Evolutionary conservation across 139 green algal genomes (phyloP), one percentile per base, ranked within the genome.

Genomic region (Astrephomene gubernaculifera): DNA sequence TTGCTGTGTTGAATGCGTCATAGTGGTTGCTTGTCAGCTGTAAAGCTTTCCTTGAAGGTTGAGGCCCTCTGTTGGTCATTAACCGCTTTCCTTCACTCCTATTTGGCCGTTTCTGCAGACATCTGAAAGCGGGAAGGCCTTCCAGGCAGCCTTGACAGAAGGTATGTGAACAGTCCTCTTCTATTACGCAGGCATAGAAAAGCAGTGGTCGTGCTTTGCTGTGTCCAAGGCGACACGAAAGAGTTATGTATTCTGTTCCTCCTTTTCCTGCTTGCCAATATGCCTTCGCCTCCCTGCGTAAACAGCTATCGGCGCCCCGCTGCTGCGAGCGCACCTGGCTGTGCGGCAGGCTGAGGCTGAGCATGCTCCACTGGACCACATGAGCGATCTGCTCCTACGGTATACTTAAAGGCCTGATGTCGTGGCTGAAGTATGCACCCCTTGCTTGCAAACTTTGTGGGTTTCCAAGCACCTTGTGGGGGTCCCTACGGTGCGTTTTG

Each of bases 241-340:
- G 49, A 25, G 12, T 17, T 17, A 12, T 57, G 49, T 17, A 57
- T 25, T 17, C 12, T 57, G 49, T 25, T 17, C 49, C 61, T 14
- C 6, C 29, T 69, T 25, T 8, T 69, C 24, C 27, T 39, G 61
- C 61, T 39, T 69, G 3, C 49, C 49, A 57, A 57, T 57, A 25
- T 78, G 8, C 35, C 6, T n/a, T 8, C 71, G 33, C 24, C 57
- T 7, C 74, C 38, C 24, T 24, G 41, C 49, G 49, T 12, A 17
- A 12, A 12, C 65, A 86, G 79, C 65, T 9, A 61, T 86, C 27
- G 35, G 79, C 52, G 19, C 38, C 19, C 45, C 45, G 19, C 65
- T 78, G 35, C 65, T 86, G 35, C 31, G 43, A 5, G 79, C 79
- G 6, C n/a, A 53, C 65, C 45, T 86, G 44, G 79, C 79, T 2